Conservation (phyloP, 768 basidiomycete species). For the Boletus rubescentipes region DNA sequence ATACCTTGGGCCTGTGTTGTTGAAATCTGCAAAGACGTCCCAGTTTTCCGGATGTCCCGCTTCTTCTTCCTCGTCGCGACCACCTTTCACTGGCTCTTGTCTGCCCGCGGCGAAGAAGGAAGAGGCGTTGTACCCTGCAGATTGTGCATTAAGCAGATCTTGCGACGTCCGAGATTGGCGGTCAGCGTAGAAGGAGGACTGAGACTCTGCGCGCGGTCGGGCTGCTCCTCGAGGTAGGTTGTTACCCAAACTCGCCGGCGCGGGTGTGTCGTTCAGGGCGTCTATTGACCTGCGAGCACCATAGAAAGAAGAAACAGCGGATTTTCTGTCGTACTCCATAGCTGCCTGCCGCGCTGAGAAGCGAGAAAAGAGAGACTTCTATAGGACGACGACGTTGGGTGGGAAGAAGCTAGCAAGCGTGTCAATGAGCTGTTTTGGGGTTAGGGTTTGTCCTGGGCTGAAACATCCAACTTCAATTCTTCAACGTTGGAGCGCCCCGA, state of each 20-base stretch:
- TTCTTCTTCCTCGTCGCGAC: conserved; percentile 67
- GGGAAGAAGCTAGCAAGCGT: too few relatives aligned
- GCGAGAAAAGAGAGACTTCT: conserved; percentile 1
- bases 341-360: conserved; percentile 1
- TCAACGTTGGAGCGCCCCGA: too few relatives aligned
- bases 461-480: neutral
- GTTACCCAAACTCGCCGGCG: conserved; percentile 19
- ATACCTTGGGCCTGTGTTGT: conserved; percentile 80
- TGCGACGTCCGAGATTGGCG: conserved; percentile 41
- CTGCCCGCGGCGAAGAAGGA: conserved; percentile 70
- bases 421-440: conserved; percentile 17
- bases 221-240: conserved; percentile 31
- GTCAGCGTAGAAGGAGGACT: conserved; percentile 64
- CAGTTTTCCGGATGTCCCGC: conserved; percentile 47
- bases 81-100: conserved; percentile 75
- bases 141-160: conserved; percentile 47
- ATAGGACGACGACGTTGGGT: neutral
- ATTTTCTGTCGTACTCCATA: conserved; percentile 81
- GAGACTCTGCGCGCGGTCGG: conserved; percentile 60
- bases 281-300: conserved; percentile 63
- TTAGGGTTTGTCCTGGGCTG: conserved; percentile 24
- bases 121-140: conserved; percentile 71
- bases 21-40: conserved; percentile 90
- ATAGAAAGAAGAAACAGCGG: conserved; percentile 79
- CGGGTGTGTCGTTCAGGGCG: conserved; percentile 51